Evolutionary conservation across 164 flowering plant genomes (phyloP).

Genomic region (Echeveria elegans): DNA sequence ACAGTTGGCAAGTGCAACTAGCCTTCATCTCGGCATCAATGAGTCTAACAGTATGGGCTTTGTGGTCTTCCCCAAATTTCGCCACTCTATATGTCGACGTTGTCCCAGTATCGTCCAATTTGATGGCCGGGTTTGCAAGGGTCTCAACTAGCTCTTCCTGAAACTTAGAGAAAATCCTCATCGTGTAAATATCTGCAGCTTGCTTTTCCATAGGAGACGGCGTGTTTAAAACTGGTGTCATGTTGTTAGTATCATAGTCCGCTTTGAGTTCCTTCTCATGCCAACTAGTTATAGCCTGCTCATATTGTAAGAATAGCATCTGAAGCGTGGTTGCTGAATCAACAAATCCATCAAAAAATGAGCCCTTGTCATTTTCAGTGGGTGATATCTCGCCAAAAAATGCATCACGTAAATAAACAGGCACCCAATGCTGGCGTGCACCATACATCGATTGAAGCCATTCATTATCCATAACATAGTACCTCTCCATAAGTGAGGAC

Average conservation of each 20-base stretch:
- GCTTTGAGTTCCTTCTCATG: slow-evolving; percentile 40
- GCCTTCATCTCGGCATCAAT: slow-evolving; percentile 24
- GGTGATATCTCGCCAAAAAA: slow-evolving; percentile 35
- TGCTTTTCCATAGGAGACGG: slow-evolving; percentile 42
- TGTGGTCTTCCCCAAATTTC: slow-evolving; percentile 31
- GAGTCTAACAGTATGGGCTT: slow-evolving; percentile 21
- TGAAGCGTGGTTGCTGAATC: slow-evolving; percentile 28
- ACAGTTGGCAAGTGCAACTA: slow-evolving; percentile 33
- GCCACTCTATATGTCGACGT: slow-evolving; percentile 24
- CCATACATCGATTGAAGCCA: slow-evolving; percentile 37
- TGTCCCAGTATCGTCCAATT: slow-evolving; percentile 20
- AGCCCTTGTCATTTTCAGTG: slow-evolving; percentile 24
- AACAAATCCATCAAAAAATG: slow-evolving; percentile 37
- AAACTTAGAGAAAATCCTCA: slow-evolving; percentile 29
- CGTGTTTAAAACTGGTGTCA: slow-evolving; percentile 28
- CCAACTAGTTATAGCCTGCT: slow-evolving; percentile 26
- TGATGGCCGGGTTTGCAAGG: slow-evolving; percentile 27
- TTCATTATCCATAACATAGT: slow-evolving; percentile 29
- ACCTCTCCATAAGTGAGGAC: slow-evolving; percentile 23
- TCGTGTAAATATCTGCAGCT: slow-evolving; percentile 38
- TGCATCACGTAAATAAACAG: slow-evolving; percentile 27
- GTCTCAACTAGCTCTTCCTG: slow-evolving; percentile 41
- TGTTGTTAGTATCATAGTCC: slow-evolving; percentile 32
- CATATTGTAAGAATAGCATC: slow-evolving; percentile 28
- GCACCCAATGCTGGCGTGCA: slow-evolving; percentile 41